Conservation (phyloP, 768 basidiomycete genomes). For the Paxillus rubicundulus region DNA sequence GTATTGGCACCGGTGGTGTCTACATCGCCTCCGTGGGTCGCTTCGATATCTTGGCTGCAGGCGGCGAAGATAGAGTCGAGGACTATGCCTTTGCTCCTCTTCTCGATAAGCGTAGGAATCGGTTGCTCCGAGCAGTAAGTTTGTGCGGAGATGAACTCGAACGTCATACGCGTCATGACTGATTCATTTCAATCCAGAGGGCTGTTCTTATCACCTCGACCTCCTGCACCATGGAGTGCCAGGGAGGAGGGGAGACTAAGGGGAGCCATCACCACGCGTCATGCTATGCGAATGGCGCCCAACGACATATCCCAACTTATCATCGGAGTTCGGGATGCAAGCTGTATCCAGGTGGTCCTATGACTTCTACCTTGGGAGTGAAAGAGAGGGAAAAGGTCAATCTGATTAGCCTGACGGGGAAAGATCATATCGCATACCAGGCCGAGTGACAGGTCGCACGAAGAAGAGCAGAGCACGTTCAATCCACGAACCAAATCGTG, state of each 20-base stretch:
- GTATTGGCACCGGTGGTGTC: too few relatives aligned
- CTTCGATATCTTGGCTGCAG: not conserved
- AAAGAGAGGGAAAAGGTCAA: not conserved
- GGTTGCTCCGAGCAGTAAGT: not conserved
- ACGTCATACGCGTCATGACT: not conserved
- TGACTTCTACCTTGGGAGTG: constrained; percentile 8
- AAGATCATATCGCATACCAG: not conserved
- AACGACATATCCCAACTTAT: not conserved
- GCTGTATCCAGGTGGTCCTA: not conserved
- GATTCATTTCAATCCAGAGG: not conserved
- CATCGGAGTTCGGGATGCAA: not conserved
- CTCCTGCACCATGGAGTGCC: not conserved
- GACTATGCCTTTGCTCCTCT: not conserved
- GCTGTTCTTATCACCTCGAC: not conserved
- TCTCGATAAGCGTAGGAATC: not conserved
- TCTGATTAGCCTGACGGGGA: constrained; percentile 6
- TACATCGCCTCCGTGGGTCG: not conserved
- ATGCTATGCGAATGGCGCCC: not conserved
- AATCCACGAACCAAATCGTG: constrained; percentile 8
- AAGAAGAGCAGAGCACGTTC: not conserved
- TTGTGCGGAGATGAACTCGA: not conserved
- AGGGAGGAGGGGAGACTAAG: not conserved
- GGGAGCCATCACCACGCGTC: not conserved
- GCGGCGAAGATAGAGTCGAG: not conserved
- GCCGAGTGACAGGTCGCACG: constrained; percentile 8